Evolutionary conservation across 176 grass and related monocot species (phyloP).

Genomic region (Cocos nucifera): DNA sequence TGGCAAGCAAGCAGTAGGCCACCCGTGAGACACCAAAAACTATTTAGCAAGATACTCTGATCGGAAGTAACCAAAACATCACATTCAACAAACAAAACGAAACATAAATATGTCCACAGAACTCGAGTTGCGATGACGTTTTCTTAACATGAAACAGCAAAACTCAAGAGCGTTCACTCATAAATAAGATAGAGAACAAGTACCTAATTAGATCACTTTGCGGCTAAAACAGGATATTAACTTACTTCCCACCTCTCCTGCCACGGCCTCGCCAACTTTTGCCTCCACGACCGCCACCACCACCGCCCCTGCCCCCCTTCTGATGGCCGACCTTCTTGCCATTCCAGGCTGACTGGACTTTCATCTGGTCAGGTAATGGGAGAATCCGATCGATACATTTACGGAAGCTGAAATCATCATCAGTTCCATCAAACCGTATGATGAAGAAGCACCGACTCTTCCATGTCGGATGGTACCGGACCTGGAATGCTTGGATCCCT

Average conservation of each 20-base stretch:
- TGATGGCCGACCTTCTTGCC: constrained; percentile 23
- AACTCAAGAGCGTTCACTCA: too few relatives aligned
- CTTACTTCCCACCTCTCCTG: constrained; percentile 12
- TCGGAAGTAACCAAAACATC: too few relatives aligned
- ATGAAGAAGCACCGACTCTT: constrained; percentile 83
- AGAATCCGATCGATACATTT: constrained; percentile 86
- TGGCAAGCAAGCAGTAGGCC: too few relatives aligned
- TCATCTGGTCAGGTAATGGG: constrained; percentile 72
- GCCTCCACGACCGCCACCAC: constrained; percentile 25
- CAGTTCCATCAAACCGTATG: constrained; percentile 48
- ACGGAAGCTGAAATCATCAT: constrained; percentile 94
- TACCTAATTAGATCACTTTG: too few relatives aligned
- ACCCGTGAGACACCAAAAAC: too few relatives aligned
- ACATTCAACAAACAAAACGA: too few relatives aligned
- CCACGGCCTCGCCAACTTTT: constrained; percentile 44
- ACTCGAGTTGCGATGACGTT: too few relatives aligned
- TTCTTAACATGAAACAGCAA: too few relatives aligned
- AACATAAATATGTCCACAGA: too few relatives aligned
- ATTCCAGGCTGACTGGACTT: constrained; percentile 18
- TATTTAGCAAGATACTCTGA: too few relatives aligned
- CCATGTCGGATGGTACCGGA: constrained; percentile 62
- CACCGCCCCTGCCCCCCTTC: constrained; percentile 25
- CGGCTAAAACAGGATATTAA: too few relatives aligned
- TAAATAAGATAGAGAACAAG: too few relatives aligned
- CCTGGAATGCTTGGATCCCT: constrained; percentile 74